Percentiles rank a stretch among this genome's conserved stretches.
phyloP scores from a whole-genome alignment of 2,329 filamentous ascomycete species.

The Colletotrichum chrysophilum region DNA sequence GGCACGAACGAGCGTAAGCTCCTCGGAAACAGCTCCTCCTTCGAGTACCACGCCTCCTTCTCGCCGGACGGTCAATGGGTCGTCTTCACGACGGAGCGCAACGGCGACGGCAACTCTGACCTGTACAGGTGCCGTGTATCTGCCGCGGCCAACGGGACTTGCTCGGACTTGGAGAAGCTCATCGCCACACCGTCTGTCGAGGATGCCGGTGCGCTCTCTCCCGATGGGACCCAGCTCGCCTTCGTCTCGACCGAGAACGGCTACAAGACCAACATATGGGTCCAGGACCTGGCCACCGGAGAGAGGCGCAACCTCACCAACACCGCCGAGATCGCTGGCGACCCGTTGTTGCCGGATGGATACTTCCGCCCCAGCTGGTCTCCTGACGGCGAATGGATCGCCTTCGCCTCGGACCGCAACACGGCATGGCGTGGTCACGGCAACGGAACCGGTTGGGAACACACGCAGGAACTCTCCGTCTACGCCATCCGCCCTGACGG shows the following conservation, averaged over 20 bases:
- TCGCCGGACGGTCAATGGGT: constrained; percentile 1
- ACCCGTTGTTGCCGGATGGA: neutral
- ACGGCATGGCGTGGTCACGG: constrained; percentile 3
- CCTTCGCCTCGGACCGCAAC: constrained; percentile 9
- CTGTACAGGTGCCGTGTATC: constrained; percentile 5
- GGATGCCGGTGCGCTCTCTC: constrained; percentile 2
- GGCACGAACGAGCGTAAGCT: constrained; percentile 10
- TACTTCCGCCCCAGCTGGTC: constrained; percentile 10
- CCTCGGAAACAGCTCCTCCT: neutral
- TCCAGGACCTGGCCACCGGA: neutral
- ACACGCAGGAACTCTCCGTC: constrained; percentile 5
- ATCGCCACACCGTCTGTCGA: constrained; percentile 7
- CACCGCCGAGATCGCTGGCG: neutral
- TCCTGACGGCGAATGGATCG: constrained; percentile 7
- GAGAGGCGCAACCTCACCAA: constrained; percentile 8
- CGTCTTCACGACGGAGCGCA: constrained; percentile 7
- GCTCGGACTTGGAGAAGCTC: neutral
- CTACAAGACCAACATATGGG: constrained; percentile 6
- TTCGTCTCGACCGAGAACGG: constrained; percentile 12
- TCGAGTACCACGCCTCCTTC: constrained; percentile 3
- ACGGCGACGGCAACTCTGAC: constrained; percentile 11
- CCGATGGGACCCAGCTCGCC: neutral
- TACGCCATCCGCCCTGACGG: constrained; percentile 8
- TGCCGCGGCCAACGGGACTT: neutral
- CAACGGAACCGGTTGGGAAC: constrained; percentile 11